A percentile compares a stretch with the other conserved stretches of the same genome.
These are phyloP conservation scores for Kazachstania kunashirensis DNA, from an alignment of 805 yeast genomes.

Conservation along the genomic window DNA sequence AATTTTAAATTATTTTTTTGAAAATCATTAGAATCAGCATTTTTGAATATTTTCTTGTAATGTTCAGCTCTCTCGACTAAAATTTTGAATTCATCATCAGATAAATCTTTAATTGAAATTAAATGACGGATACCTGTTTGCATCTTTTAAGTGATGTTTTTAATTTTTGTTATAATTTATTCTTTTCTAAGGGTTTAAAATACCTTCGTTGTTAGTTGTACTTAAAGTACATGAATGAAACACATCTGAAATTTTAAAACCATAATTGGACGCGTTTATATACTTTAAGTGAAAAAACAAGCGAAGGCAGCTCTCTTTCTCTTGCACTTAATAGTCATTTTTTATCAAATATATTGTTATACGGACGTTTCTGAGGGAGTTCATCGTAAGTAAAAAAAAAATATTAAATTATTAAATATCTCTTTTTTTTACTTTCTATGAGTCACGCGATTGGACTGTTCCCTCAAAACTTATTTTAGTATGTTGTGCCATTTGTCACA, in stretches of 20 bases:
- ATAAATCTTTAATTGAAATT: conserved; percentile 69
- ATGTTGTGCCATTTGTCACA: no score
- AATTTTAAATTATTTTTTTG: conserved; percentile 40
- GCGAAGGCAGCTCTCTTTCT: conserved; percentile 8
- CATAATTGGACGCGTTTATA: conserved; percentile 4
- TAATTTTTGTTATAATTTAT: neutral
- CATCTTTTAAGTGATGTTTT: no score
- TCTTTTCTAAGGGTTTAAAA: neutral
- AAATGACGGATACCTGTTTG: conserved; percentile 46
- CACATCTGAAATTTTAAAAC: neutral
- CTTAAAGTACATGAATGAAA: conserved; percentile 24
- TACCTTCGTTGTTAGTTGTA: conserved; percentile 28
- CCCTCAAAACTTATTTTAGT: no score
- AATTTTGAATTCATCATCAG: conserved; percentile 57
- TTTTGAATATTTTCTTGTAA: conserved; percentile 54
- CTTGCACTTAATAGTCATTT: conserved; percentile 6
- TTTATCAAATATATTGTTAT: no score
- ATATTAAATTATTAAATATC: no score
- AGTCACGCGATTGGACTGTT: no score
- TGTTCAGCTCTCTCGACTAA: conserved; percentile 71
- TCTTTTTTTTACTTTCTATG: no score
- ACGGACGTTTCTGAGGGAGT: no score
- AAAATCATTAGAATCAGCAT: conserved; percentile 35
- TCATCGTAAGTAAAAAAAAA: neutral
- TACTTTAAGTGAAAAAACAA: conserved; percentile 14